Base-by-base conservation (phyloP, 139 green algal genomes). In the Auxenochlorella pyrenoidosa region DNA sequence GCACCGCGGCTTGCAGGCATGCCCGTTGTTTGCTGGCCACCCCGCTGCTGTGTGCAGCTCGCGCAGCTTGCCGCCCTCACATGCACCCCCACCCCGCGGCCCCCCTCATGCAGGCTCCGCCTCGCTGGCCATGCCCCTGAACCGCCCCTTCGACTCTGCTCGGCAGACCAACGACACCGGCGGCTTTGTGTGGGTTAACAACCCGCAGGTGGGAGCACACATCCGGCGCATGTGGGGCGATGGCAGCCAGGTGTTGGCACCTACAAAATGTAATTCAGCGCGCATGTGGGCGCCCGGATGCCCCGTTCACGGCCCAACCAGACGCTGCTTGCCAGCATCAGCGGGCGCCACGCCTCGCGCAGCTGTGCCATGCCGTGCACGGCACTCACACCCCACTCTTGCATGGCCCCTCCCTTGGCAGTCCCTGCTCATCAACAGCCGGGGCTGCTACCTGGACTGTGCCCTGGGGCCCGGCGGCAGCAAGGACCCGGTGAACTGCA, bases 401-500 rank as follows among this genome's bases (percentile, higher is more conserved):
- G 16, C 44, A 43, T 2, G 19, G 2, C 44, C 30, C 30, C 75
- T 21, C 18, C 32, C 16, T 3, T 19, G 28, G 30, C 86, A 94
- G 43, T 76, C 88, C 0, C 54, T 94, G 6, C 87, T 95, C 18
- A 85, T 96, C 84, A 96, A 96, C 66, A 90, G 90, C 43, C 68
- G 87, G 15, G 91, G 86, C 71, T 89, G 84, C 68, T 92, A 84
- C n/a, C 41, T 34, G 3, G 93, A 94, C 84, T 95, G 93, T 72
- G 51, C 32, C 10, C 47, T 93, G 26, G 47, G 59, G 3, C 32
- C 75, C 21, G 43, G n/a, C 13, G 72, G 66, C 60, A 81, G 43
- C 75, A 85, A 63, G 0, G 30, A 58, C 13, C 44, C 36, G 12
- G 22, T 47, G n/a, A 80, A 43, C 30, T 91, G 88, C 84, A 68